Percentiles rank a stretch among this genome's conserved stretches.
phyloP scores from a whole-genome alignment of 164 flowering plant species.

The Cinnamomum chago region DNA sequence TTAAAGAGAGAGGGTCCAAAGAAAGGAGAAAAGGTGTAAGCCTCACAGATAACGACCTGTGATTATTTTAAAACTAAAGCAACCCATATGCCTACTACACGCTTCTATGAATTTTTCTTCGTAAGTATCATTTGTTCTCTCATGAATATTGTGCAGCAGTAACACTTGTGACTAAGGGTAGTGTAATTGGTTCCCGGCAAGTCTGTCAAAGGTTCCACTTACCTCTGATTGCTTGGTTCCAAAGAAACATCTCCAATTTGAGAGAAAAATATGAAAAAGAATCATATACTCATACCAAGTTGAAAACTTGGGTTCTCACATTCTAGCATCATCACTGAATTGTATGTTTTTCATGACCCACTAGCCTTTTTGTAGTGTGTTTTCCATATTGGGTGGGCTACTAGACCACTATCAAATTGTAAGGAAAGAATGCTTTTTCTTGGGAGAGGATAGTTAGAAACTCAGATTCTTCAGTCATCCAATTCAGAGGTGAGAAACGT shows the following conservation, averaged over 20 bases:
- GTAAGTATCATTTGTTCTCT: not conserved
- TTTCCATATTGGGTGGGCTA: too few species aligned
- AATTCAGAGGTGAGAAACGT: too few species aligned
- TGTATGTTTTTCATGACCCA: too few species aligned
- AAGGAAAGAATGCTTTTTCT: too few species aligned
- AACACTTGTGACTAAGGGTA: not conserved
- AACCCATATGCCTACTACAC: not conserved
- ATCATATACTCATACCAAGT: conserved; percentile 22
- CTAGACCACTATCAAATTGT: too few species aligned
- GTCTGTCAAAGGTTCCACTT: conserved; percentile 15
- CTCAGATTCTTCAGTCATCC: too few species aligned
- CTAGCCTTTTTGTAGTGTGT: too few species aligned
- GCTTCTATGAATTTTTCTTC: not conserved
- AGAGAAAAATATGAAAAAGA: conserved; percentile 8
- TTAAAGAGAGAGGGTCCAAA: conserved; percentile 27
- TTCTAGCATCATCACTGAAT: not conserved
- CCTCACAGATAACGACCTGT: conserved; percentile 25
- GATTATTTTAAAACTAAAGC: not conserved
- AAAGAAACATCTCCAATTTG: not conserved
- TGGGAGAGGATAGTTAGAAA: too few species aligned
- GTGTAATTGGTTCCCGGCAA: not conserved
- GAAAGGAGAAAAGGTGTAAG: conserved; percentile 17
- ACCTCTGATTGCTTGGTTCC: conserved; percentile 20
- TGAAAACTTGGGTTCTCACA: conserved; percentile 10
- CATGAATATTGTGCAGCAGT: not conserved